Conservation (phyloP, 331 rosid genomes). For the Quercus tomentella region DNA sequence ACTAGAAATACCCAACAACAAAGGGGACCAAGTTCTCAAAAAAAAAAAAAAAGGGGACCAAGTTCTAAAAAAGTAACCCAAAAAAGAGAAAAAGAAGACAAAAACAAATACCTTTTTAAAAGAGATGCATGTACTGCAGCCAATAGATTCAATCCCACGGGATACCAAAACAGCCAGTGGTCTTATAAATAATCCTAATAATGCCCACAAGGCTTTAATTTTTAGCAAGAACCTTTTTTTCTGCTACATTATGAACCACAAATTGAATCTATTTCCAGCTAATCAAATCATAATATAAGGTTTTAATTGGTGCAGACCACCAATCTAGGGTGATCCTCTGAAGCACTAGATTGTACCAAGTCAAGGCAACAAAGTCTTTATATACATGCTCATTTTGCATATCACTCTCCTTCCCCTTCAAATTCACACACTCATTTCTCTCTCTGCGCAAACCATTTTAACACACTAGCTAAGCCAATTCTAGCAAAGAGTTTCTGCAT, state of each 20-base stretch:
- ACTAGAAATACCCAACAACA: conserved; percentile 21
- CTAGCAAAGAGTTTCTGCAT: conserved; percentile 20
- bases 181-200: not conserved
- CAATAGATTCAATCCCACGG: conserved; percentile 30
- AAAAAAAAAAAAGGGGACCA: conserved; percentile 42
- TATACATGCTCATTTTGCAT: conserved; percentile 32
- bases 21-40: conserved; percentile 36
- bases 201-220: conserved; percentile 2
- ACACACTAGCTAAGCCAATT: not conserved
- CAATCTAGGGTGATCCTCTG: not conserved
- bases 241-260: conserved; percentile 6
- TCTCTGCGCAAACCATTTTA: not conserved
- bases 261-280: no score
- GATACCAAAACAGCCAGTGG: conserved; percentile 35
- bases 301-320: conserved; percentile 14
- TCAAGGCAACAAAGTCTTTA: conserved; percentile 25
- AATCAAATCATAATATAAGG: not conserved
- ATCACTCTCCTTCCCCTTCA: not conserved
- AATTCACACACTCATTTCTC: not conserved
- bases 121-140: conserved; percentile 34
- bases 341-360: conserved; percentile 21
- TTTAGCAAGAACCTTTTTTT: not conserved
- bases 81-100: not conserved
- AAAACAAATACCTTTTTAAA: not conserved
- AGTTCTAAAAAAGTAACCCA: not conserved